These are phyloP conservation scores for Amauroascus verrucosus DNA, from an alignment of 2,329 filamentous ascomycete genomes.

Conservation along the genomic window DNA sequence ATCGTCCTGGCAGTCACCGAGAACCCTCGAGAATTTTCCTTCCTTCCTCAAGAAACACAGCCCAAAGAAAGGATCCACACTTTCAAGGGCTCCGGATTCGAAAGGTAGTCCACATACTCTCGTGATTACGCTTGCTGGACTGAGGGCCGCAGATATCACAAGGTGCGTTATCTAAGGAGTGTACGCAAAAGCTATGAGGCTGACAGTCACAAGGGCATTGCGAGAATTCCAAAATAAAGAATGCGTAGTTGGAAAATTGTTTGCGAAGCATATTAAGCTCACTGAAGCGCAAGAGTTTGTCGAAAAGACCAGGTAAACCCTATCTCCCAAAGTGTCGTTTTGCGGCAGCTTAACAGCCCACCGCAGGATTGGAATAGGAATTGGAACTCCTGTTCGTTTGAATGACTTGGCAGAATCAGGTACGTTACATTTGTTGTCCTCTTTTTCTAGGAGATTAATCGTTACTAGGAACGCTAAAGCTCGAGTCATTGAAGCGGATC, in stretches of 20 bases:
- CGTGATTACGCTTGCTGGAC: constrained; percentile 71
- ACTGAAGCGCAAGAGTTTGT: constrained; percentile 73
- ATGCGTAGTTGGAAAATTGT: constrained; percentile 74
- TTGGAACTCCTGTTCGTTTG: constrained; percentile 78
- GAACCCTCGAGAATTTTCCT: constrained; percentile 63
- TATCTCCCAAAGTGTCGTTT: not conserved
- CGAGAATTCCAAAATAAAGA: constrained; percentile 72
- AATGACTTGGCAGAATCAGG: constrained; percentile 74
- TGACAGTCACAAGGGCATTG: constrained; percentile 45
- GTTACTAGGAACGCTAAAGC: constrained; percentile 53
- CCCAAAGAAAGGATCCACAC: constrained; percentile 46
- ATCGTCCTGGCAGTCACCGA: constrained; percentile 57
- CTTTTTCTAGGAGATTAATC: constrained; percentile 13
- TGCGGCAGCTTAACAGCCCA: constrained; percentile 21
- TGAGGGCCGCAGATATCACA: constrained; percentile 76
- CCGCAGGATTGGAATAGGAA: constrained; percentile 65
- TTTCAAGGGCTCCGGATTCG: constrained; percentile 56
- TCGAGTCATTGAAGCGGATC: constrained; percentile 63
- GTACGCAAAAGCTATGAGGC: constrained; percentile 13
- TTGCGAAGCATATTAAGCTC: constrained; percentile 96
- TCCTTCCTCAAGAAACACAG: constrained; percentile 59
- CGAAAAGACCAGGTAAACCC: constrained; percentile 45
- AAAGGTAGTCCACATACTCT: constrained; percentile 75
- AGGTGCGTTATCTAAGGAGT: constrained; percentile 33
- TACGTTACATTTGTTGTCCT: constrained; percentile 32